phyloP scores from a whole-genome alignment of 345 rosid species.

The Aquilaria yunnanensis region DNA sequence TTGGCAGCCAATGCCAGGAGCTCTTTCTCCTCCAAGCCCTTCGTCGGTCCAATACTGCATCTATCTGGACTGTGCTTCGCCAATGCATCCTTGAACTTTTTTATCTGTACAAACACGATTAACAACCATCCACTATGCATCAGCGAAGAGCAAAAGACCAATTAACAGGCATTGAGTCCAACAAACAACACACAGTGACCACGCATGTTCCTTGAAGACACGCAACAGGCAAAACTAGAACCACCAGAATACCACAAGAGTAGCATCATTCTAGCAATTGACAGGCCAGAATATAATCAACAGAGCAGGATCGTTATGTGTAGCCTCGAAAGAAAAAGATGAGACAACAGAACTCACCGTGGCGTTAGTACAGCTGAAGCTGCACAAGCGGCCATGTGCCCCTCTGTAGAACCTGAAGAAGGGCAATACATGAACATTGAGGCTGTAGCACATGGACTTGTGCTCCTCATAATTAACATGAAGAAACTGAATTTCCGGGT shows the following conservation, averaged over 20 bases:
- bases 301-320: not conserved
- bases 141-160: not conserved
- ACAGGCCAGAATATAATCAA: too few species aligned
- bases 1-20: constrained; percentile 80
- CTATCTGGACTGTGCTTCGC: constrained; percentile 75
- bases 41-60: constrained; percentile 71
- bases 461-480: constrained; percentile 91
- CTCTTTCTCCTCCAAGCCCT: constrained; percentile 92
- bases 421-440: constrained; percentile 85
- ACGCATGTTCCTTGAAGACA: not conserved
- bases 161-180: too few species aligned
- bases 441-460: constrained; percentile 93
- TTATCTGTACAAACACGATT: constrained; percentile 41
- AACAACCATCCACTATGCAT: too few species aligned
- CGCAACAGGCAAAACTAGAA: not conserved
- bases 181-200: not conserved
- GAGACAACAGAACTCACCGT: constrained; percentile 48
- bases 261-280: not conserved
- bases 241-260: not conserved
- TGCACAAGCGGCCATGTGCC: constrained; percentile 83
- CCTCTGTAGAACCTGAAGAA: constrained; percentile 89
- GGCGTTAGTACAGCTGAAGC: constrained; percentile 97
- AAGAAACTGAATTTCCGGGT: constrained; percentile 74
- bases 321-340: not conserved
- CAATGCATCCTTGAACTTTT: constrained; percentile 87